Evolutionary conservation across 2,329 filamentous ascomycete genomes (phyloP), one percentile per base, ranked within the genome.

Genomic region (Cadophora luteo-olivacea): DNA sequence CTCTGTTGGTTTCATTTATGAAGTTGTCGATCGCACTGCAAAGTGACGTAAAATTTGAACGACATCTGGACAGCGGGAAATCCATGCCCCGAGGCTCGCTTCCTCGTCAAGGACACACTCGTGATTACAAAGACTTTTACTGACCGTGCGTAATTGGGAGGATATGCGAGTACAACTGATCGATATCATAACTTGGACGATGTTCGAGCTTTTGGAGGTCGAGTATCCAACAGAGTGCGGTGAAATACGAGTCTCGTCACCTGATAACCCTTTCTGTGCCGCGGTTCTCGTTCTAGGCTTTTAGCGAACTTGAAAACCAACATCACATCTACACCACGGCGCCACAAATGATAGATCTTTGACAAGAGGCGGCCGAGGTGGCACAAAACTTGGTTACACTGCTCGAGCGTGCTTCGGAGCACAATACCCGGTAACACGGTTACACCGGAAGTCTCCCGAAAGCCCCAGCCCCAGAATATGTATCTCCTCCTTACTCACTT

Each of bases 311-410:
- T 29, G 4, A 11, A 60, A 41, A 2, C 36, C 33, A 60, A 60
- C 11, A 60, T 60, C 57, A 25, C 57, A 19, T 24, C 12, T 29
- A 49, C 57, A 45, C 3, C 9, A 12, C 32, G n/a, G 41, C 32
- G 4, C 22, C 57, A 60, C 22, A 60, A 58, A 38, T 58, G 33
- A 58, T 58, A 38, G 32, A 38, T 36, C 38, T 38, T 7, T 38
- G 19, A 38, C 22, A 58, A 55, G 25, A 55, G 45, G 7, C 19
- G 19, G 12, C 25, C 7, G 24, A n/a, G 8, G 55, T 4, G 22
- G 24, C 55, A 24, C 52, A 55, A 55, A 33, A n/a, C 19, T 32
- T 7, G 33, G 57, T 60, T 60, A 60, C 57, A 60, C 57, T 11
- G 22, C 57, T 24, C 22, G 36, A 60, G n/a, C 57, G n/a, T 45